phyloP scores from a whole-genome alignment of 441 rosid species.

The Gossypium davidsonii region DNA sequence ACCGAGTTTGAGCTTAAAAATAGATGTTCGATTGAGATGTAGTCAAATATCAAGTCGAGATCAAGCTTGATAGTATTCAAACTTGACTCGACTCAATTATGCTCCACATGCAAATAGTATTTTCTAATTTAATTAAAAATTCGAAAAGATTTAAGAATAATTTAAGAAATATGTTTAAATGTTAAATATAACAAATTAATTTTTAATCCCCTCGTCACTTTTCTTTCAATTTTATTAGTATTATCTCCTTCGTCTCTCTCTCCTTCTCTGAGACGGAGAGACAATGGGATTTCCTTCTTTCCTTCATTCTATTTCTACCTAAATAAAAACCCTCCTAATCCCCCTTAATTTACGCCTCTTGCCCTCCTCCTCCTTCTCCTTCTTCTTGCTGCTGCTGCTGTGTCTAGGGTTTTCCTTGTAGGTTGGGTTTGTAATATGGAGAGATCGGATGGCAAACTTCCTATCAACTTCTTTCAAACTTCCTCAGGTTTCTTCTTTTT shows the following conservation, averaged over 20 bases:
- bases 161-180: no score
- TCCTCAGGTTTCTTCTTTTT: conserved; percentile 38
- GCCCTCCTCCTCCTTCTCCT: neutral
- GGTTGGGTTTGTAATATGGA: conserved; percentile 45
- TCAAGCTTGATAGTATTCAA: no score
- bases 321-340: neutral
- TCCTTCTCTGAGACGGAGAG: neutral
- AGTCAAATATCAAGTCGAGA: no score
- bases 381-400: no score
- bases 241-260: neutral
- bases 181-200: no score
- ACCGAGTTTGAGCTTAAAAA: no score
- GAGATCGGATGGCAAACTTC: conserved; percentile 54
- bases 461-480: conserved; percentile 35
- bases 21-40: no score
- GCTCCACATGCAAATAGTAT: no score
- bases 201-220: neutral
- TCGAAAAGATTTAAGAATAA: no score
- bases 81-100: no score
- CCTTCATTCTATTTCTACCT: neutral
- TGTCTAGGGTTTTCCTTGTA: conserved; percentile 16
- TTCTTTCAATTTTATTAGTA: no score
- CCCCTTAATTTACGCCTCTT: neutral
- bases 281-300: neutral
- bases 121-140: no score